Evolutionary conservation across 495 filamentous ascomycete species (phyloP).

Genomic region (Xylaria grammica): DNA sequence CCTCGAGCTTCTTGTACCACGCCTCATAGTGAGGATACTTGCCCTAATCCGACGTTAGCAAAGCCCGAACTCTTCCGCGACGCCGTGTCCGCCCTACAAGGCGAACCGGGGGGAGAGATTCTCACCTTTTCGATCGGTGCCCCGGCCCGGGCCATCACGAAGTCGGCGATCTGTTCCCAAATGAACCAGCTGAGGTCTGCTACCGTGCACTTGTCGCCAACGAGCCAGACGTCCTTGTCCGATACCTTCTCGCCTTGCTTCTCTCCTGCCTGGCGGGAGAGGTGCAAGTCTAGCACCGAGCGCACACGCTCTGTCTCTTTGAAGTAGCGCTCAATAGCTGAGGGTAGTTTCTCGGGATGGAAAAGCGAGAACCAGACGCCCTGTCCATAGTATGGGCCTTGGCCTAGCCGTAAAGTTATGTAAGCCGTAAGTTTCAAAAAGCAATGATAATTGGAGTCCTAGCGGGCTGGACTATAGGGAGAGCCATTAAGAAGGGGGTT

Average conservation of each 20-base stretch:
- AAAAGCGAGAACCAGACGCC: conserved; percentile 41
- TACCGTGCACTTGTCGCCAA: conserved; percentile 62
- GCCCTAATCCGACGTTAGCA: conserved; percentile 19
- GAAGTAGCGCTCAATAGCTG: conserved; percentile 50
- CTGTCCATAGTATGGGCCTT: conserved; percentile 58
- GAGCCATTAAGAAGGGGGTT: neutral
- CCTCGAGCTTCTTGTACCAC: conserved; percentile 37
- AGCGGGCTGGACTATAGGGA: neutral
- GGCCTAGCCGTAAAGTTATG: conserved; percentile 34
- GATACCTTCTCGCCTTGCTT: conserved; percentile 13
- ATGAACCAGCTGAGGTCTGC: conserved; percentile 64
- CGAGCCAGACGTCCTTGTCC: conserved; percentile 56
- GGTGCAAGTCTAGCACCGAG: conserved; percentile 49
- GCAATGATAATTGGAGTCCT: neutral
- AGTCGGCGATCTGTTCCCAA: conserved; percentile 48
- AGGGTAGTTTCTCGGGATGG: conserved; percentile 46
- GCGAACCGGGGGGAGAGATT: neutral
- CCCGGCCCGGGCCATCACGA: neutral
- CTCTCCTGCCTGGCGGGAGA: conserved; percentile 42
- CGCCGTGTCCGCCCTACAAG: no score
- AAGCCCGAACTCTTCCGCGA: neutral
- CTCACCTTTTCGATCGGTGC: conserved; percentile 6
- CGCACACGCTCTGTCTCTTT: conserved; percentile 52
- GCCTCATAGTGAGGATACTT: conserved; percentile 39
- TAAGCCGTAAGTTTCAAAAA: neutral